These are phyloP conservation scores for Blastocystis sp. DNA, from an alignment of 352 stramenopile genomes.

Conservation along the genomic window DNA sequence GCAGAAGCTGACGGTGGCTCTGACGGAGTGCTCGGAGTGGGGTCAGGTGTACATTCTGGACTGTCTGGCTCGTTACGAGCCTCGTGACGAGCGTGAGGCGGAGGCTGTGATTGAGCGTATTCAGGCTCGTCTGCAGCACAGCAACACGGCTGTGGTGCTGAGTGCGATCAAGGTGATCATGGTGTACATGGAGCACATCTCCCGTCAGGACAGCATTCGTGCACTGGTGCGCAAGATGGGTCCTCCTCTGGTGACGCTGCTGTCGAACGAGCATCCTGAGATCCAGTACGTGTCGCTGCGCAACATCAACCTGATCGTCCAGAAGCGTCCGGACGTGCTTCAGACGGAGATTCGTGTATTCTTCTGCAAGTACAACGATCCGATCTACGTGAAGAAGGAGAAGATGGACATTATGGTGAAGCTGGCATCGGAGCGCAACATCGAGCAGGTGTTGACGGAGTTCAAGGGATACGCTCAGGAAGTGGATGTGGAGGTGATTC, in stretches of 20 bases:
- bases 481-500: slow-evolving; percentile 96
- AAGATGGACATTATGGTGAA: slow-evolving; percentile 99
- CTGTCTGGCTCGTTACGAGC: slow-evolving; percentile 79
- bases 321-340: slow-evolving; percentile 86
- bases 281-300: slow-evolving; percentile 96
- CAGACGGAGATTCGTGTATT: slow-evolving; percentile 73
- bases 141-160: slow-evolving; percentile 94
- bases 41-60: slow-evolving; percentile 96
- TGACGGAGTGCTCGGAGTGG: slow-evolving; percentile 99
- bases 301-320: slow-evolving; percentile 99
- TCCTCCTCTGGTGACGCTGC: slow-evolving; percentile 90
- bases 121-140: slow-evolving; percentile 87
- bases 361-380: slow-evolving; percentile 52
- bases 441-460: slow-evolving; percentile 92
- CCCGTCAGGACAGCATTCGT: slow-evolving; percentile 78
- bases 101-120: slow-evolving; percentile 97
- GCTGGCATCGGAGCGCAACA: slow-evolving; percentile 88
- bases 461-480: slow-evolving; percentile 98
- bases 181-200: slow-evolving; percentile 80
- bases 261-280: slow-evolving; percentile 85
- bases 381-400: slow-evolving; percentile 89
- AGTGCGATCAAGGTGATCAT: slow-evolving; percentile 89
- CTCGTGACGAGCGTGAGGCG: slow-evolving; percentile 83
- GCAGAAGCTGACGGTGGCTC: slow-evolving; percentile 88
- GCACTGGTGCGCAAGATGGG: slow-evolving; percentile 84